Conservation (phyloP, 2,329 filamentous ascomycete species). For the Colletotrichum orchidophilum region DNA sequence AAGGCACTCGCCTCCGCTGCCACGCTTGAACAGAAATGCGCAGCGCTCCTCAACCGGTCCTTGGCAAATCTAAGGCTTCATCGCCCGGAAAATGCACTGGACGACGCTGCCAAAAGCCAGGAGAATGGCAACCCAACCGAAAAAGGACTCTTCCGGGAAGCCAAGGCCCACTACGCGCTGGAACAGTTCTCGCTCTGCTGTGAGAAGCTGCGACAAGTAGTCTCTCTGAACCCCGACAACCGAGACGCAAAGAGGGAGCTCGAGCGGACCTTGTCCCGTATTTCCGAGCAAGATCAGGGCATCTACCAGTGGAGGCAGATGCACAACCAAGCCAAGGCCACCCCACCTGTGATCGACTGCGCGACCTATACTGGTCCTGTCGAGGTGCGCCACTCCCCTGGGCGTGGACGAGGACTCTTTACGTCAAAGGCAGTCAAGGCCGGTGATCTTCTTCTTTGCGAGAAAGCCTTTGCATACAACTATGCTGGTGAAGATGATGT, state of each 20-base stretch:
- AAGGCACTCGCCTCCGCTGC: constrained; percentile 43
- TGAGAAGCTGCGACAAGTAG: constrained; percentile 44
- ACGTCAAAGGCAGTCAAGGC: constrained; percentile 55
- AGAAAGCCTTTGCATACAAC: constrained; percentile 62
- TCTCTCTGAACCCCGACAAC: constrained; percentile 46
- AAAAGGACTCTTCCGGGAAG: constrained; percentile 55
- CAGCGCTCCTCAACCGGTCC: constrained; percentile 48
- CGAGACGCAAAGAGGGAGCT: constrained; percentile 41
- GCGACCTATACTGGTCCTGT: constrained; percentile 56
- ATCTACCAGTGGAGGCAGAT: constrained; percentile 49
- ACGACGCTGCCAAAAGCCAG: constrained; percentile 38
- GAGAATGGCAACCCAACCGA: constrained; percentile 42
- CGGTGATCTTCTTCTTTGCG: constrained; percentile 63
- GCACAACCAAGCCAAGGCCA: constrained; percentile 46
- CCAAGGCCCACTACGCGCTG: constrained; percentile 55
- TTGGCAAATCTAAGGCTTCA: constrained; percentile 43
- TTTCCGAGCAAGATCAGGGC: constrained; percentile 51
- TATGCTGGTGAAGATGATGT: constrained; percentile 38
- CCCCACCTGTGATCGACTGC: constrained; percentile 54
- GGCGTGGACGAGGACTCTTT: constrained; percentile 60
- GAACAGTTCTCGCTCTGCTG: constrained; percentile 47
- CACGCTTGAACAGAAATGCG: constrained; percentile 46
- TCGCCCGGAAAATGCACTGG: constrained; percentile 42
- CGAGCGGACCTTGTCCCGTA: constrained; percentile 40
- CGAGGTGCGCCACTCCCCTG: constrained; percentile 48